Percentiles rank a stretch among this genome's conserved stretches.
phyloP scores from a whole-genome alignment of 73 alveolate species.

The Paramecium biaurelia region DNA sequence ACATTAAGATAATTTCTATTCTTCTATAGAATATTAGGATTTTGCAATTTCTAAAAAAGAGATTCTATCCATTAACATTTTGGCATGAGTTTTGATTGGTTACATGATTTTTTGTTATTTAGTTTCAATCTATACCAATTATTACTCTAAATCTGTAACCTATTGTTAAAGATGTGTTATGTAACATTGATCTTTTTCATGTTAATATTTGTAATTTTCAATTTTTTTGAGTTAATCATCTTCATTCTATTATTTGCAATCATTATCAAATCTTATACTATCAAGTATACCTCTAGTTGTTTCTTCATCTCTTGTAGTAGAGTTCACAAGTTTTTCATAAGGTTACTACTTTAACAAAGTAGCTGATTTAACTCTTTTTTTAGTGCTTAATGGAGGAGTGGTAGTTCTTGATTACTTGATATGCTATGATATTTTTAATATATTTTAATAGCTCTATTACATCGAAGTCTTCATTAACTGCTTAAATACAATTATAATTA shows the following conservation, averaged over 20 bases:
- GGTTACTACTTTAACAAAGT: neutral
- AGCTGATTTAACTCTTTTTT: conserved; percentile 4
- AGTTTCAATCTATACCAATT: neutral
- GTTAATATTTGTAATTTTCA: neutral
- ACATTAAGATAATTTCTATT: neutral
- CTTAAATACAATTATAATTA: neutral
- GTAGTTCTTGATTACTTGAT: neutral
- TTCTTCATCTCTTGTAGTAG: conserved; percentile 22
- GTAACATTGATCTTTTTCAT: conserved; percentile 5
- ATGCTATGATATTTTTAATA: neutral
- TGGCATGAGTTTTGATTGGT: neutral
- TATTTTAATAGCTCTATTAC: neutral
- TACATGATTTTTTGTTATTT: neutral
- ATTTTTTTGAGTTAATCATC: neutral
- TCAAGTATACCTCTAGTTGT: neutral
- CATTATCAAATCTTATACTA: conserved; percentile 7
- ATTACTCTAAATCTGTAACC: neutral
- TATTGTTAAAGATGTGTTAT: neutral
- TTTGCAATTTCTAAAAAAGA: neutral
- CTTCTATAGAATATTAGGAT: neutral
- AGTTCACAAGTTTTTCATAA: neutral
- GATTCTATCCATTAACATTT: neutral
- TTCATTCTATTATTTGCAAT: neutral
- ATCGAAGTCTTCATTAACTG: neutral
- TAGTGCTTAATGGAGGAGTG: neutral